Percentiles rank a stretch among this genome's conserved stretches.
These are phyloP conservation scores for Scutellaria barbata DNA, from an alignment of 257 asterid genomes.

Conservation along the genomic window DNA sequence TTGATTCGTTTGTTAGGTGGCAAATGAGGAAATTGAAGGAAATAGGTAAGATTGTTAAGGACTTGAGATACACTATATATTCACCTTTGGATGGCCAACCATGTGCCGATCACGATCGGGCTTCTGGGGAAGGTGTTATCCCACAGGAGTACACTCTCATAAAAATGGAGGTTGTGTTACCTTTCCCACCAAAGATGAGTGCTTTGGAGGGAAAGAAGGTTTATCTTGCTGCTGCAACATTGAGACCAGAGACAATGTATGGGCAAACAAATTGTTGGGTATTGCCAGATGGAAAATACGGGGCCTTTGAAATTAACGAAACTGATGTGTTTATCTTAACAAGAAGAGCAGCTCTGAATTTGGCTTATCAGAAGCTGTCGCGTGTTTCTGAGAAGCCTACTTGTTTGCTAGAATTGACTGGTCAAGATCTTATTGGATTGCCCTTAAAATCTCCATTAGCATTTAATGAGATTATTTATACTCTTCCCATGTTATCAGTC, in stretches of 20 bases:
- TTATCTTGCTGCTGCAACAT: constrained; percentile 90
- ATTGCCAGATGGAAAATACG: constrained; percentile 87
- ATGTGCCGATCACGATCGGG: constrained; percentile 95
- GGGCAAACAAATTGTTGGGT: constrained; percentile 99
- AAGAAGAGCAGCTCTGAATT: constrained; percentile 77
- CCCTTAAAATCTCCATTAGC: constrained; percentile 82
- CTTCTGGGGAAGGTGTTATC: constrained; percentile 96
- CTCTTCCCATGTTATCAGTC: constrained; percentile 90
- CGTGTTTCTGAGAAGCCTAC: constrained; percentile 76
- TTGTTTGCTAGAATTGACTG: constrained; percentile 85
- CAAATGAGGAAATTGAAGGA: constrained; percentile 82
- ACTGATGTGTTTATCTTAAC: constrained; percentile 79
- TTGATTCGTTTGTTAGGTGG: constrained; percentile 94
- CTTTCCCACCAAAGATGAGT: constrained; percentile 80
- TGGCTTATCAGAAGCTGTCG: constrained; percentile 85
- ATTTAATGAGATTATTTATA: constrained; percentile 69
- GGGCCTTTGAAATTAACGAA: constrained; percentile 88
- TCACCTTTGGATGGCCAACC: constrained; percentile 98
- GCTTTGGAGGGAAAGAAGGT: constrained; percentile 80
- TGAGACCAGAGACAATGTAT: constrained; percentile 96
- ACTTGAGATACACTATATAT: constrained; percentile 70
- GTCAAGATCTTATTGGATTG: constrained; percentile 87
- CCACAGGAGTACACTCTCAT: constrained; percentile 95
- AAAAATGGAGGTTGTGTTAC: constrained; percentile 85
- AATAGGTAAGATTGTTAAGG: constrained; percentile 83